A percentile compares a stretch with the other conserved stretches of the same genome.
phyloP scores from a whole-genome alignment of 192 early-diverging fungal species.

The Chytriomyces confervae region DNA sequence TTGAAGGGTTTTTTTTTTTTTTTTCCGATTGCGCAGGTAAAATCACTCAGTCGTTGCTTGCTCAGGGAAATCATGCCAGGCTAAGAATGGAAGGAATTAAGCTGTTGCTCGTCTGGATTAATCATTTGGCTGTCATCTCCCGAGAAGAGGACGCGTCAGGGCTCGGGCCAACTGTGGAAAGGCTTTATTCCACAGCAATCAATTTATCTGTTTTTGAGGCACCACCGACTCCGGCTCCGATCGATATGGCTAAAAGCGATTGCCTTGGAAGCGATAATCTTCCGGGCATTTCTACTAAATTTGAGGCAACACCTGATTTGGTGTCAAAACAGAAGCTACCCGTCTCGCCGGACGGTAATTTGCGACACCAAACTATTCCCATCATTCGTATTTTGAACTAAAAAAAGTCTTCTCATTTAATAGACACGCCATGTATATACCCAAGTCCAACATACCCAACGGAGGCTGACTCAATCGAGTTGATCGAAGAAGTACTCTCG shows the following conservation, averaged over 20 bases:
- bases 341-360: too few species aligned
- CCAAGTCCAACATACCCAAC: slow-evolving; percentile 64
- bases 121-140: slow-evolving; percentile 65
- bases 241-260: slow-evolving; percentile 36
- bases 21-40: slow-evolving; percentile 49
- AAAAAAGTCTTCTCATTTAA: too few species aligned
- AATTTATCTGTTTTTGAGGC: slow-evolving; percentile 48
- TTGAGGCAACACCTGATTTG: too few species aligned
- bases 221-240: slow-evolving; percentile 35
- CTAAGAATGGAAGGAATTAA: slow-evolving; percentile 75
- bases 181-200: slow-evolving; percentile 71
- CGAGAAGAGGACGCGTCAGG: slow-evolving; percentile 53
- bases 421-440: slow-evolving; percentile 58
- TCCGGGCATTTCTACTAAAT: neutral
- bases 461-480: slow-evolving; percentile 48
- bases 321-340: too few species aligned
- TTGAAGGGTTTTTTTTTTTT: neutral
- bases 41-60: slow-evolving; percentile 68
- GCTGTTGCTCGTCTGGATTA: slow-evolving; percentile 75
- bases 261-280: slow-evolving; percentile 32
- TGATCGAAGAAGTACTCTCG: slow-evolving; percentile 54
- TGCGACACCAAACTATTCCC: too few species aligned
- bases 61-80: slow-evolving; percentile 70
- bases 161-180: slow-evolving; percentile 1
- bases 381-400: too few species aligned